Evolutionary conservation across 2,329 filamentous ascomycete genomes (phyloP), one percentile per base, ranked within the genome.

Genomic region (Colletotrichum salicis): DNA sequence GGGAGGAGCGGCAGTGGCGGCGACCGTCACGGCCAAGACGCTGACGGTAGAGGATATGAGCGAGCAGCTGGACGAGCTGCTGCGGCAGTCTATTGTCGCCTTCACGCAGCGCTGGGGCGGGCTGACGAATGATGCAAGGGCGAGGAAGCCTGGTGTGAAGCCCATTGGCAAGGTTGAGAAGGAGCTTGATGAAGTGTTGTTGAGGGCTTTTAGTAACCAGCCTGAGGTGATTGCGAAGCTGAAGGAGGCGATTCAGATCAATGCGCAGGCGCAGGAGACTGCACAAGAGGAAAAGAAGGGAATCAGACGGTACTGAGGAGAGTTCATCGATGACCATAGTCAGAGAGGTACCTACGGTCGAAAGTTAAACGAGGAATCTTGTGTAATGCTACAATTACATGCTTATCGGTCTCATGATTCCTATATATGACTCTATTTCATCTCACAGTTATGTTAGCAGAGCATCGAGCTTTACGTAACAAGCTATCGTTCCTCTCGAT

Each of bases 31-130:
- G 57, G 71, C 65, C 63, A 73, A 67, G 56, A 68, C 51, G 6
- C 71, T 84, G 64, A 85, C 84, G 4, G 83, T 85, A 1, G 85
- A 91, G 70, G 90, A 92, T 75, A 90, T 90, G 76, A 88, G 88
- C 73, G 90, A 92, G 80, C 89, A 91, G 78, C 79, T 92, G 66
- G 90, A 92, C 74, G 89, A 90, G 75, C 79, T 91, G 71, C 80
- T 92, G 31, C 83, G 90, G 63, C 88, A 90, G 78, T 88, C 87
- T 60, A 92, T 92, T 65, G 90, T 88, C 52, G 86, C 85, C 1
- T 92, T 92, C 72, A 91, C 90, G 19, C 88, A 88, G 77, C 84
- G 88, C 48, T 92, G 90, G 86, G 86, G 86, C 4, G 81, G 82
- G 4, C 76, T 88, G 66, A 81, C 87, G 54, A 85, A 86, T 54